phyloP scores from a whole-genome alignment of 352 stramenopile species.

The Phytophthora cajani region DNA sequence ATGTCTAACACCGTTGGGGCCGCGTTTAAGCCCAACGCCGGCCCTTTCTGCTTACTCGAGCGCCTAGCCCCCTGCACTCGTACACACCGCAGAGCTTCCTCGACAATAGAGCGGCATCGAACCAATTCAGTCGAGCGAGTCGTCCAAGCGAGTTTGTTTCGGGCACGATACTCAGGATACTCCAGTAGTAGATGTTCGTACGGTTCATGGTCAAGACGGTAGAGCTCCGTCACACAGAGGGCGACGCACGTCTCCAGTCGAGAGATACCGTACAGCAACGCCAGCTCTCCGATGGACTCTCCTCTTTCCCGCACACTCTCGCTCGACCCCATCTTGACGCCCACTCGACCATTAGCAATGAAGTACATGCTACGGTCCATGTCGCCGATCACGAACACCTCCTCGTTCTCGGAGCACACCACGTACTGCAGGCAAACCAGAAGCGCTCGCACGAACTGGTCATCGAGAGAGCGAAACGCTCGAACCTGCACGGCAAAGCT shows the following conservation, averaged over 20 bases:
- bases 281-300: conserved; percentile 64
- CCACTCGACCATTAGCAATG: conserved; percentile 63
- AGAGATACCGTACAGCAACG: conserved; percentile 69
- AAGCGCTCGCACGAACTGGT: conserved; percentile 69
- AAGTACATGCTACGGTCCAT: conserved; percentile 88
- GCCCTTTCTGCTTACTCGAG: too few species aligned
- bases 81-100: too few species aligned
- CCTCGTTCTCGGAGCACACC: conserved; percentile 65
- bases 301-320: conserved; percentile 56
- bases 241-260: conserved; percentile 65
- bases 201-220: conserved; percentile 63
- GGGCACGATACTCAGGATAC: conserved; percentile 63
- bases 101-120: too few species aligned
- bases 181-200: conserved; percentile 71
- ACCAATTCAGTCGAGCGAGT: neutral
- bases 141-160: conserved; percentile 31
- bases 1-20: too few species aligned
- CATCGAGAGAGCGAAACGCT: conserved; percentile 58
- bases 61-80: too few species aligned
- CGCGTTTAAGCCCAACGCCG: too few species aligned
- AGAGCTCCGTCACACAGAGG: conserved; percentile 60
- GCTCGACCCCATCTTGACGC: conserved; percentile 57
- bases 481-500: conserved; percentile 58
- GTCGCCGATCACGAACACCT: conserved; percentile 70
- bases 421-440: conserved; percentile 70